phyloP scores from a whole-genome alignment of 1,139 yeast species.

The Scheffersomyces stambukii region DNA sequence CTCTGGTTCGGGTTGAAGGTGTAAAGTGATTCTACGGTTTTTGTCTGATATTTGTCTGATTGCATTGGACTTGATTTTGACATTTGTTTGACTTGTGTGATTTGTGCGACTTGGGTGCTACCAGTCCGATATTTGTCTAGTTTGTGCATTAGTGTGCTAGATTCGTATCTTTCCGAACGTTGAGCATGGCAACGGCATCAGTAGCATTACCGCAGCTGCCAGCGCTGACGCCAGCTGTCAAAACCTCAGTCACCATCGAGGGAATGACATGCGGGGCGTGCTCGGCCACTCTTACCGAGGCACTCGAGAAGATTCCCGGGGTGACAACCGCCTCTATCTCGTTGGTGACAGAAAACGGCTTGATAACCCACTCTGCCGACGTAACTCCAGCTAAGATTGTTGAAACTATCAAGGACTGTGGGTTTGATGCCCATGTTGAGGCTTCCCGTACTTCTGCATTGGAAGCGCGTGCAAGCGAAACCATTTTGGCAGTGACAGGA shows the following conservation, averaged over 20 bases:
- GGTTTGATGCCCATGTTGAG: slow-evolving; percentile 29
- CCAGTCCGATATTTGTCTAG: too few relatives aligned
- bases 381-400: slow-evolving; percentile 13
- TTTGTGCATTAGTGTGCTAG: too few relatives aligned
- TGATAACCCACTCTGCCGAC: slow-evolving; percentile 17
- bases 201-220: too few relatives aligned
- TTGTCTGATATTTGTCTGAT: too few relatives aligned
- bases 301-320: slow-evolving; percentile 20
- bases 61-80: too few relatives aligned
- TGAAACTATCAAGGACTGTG: slow-evolving; percentile 32
- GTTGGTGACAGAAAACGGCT: slow-evolving; percentile 32
- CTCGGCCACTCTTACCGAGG: slow-evolving; percentile 32
- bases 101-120: too few relatives aligned
- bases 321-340: slow-evolving; percentile 27
- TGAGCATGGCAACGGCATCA: too few relatives aligned
- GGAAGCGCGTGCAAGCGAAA: neutral
- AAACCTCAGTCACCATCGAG: slow-evolving; percentile 10
- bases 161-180: too few relatives aligned
- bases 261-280: slow-evolving; percentile 46
- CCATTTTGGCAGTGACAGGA: slow-evolving; percentile 47
- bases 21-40: too few relatives aligned
- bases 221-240: too few relatives aligned
- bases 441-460: slow-evolving; percentile 4
- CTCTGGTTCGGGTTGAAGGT: too few relatives aligned
- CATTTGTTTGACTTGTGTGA: too few relatives aligned